phyloP scores from a whole-genome alignment of 163 green algal genomes.

The Trebouxia gelatinosa region DNA sequence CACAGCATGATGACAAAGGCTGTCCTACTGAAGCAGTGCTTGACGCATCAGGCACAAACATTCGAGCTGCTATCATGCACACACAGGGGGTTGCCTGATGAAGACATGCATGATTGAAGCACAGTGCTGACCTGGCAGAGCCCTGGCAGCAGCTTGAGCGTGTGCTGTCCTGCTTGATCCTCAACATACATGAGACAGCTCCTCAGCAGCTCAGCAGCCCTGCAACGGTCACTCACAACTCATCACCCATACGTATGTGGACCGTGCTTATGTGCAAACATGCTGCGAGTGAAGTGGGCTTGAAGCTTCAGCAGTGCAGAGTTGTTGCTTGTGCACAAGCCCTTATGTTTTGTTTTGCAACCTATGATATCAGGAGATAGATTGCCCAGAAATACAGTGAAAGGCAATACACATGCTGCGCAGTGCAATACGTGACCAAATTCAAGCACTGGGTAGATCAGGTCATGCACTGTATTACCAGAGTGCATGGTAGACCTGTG shows the following conservation, averaged over 20 bases:
- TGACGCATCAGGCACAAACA: no score
- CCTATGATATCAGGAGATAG: neutral
- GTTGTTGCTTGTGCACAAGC: neutral
- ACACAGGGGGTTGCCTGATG: no score
- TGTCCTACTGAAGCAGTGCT: no score
- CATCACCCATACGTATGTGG: neutral
- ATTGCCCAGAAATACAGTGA: neutral
- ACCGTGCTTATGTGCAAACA: neutral
- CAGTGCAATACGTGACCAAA: neutral
- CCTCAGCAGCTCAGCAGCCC: slow-evolving; percentile 52
- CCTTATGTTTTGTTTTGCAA: neutral
- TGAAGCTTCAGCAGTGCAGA: neutral
- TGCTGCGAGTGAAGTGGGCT: neutral
- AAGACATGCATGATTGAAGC: no score
- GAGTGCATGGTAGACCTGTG: no score
- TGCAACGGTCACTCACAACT: neutral
- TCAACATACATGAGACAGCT: slow-evolving; percentile 56
- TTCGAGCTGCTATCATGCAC: no score
- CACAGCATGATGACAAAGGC: no score
- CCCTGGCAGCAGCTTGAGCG: slow-evolving; percentile 39
- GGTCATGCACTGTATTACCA: no score
- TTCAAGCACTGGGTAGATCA: no score
- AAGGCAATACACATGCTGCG: neutral
- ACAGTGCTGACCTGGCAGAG: slow-evolving; percentile 49
- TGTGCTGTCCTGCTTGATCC: slow-evolving; percentile 45